Evolutionary conservation across 768 basidiomycete species (phyloP).

Genomic region (Panaeolus papilionaceus): DNA sequence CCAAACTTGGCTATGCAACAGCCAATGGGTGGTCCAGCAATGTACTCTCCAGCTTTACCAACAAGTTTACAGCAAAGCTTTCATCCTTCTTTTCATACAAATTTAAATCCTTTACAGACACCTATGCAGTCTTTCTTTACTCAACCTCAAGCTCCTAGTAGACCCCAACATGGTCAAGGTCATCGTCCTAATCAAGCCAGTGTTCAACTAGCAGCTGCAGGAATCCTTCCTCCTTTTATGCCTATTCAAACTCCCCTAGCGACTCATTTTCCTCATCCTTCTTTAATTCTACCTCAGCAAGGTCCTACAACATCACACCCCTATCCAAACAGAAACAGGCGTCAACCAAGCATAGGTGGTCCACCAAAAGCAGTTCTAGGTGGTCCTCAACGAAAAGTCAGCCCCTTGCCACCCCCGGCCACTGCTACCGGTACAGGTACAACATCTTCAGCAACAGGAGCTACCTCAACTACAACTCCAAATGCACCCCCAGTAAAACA

Average conservation of each 20-base stretch:
- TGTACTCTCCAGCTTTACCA: constrained; percentile 72
- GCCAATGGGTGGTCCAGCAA: constrained; percentile 45
- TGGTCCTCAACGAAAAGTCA: constrained; percentile 78
- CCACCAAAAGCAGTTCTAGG: constrained; percentile 89
- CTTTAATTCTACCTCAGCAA: constrained; percentile 48
- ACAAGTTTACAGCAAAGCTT: constrained; percentile 63
- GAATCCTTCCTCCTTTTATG: constrained; percentile 61
- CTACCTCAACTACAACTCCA: constrained; percentile 18
- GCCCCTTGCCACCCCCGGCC: constrained; percentile 60
- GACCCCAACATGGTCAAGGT: constrained; percentile 49
- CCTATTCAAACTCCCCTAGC: constrained; percentile 53
- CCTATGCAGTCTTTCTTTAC: constrained; percentile 77
- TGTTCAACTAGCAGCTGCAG: constrained; percentile 66
- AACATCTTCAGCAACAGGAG: constrained; percentile 30
- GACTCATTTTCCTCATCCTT: constrained; percentile 60
- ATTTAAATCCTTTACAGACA: constrained; percentile 59
- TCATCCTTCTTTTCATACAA: constrained; percentile 59
- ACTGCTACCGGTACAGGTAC: constrained; percentile 39
- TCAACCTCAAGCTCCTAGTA: constrained; percentile 53
- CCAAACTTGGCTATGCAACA: constrained; percentile 62
- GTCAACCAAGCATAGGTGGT: constrained; percentile 80
- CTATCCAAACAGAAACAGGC: constrained; percentile 65
- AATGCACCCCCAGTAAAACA: constrained; percentile 48
- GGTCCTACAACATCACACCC: constrained; percentile 43
- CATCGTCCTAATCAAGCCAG: constrained; percentile 59